phyloP scores from a whole-genome alignment of 306 rosid genomes.

The Sesbania bispinosa region DNA sequence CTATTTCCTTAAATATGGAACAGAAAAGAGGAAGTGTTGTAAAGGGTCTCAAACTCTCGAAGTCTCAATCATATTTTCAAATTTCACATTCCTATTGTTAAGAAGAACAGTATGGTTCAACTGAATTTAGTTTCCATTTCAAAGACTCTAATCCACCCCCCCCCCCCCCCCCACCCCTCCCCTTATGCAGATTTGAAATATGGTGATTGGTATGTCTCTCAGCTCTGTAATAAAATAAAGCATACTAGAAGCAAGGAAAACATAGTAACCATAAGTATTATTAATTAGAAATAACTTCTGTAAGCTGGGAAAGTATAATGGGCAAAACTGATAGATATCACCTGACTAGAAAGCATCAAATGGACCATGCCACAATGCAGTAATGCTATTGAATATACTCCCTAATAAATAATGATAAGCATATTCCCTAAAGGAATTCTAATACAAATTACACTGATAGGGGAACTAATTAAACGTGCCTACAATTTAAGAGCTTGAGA shows the following conservation, averaged over 20 bases:
- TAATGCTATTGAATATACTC: not conserved
- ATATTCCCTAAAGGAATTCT: not conserved
- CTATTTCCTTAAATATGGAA: slow-evolving; percentile 4
- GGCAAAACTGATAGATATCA: not conserved
- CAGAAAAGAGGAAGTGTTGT: not conserved
- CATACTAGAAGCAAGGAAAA: not conserved
- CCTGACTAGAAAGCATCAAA: not conserved
- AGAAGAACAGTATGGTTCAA: not conserved
- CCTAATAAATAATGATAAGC: not conserved
- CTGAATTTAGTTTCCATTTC: not conserved
- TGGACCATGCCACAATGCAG: not conserved
- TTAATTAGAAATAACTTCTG: not conserved
- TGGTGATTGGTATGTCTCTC: not conserved
- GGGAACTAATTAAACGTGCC: not conserved
- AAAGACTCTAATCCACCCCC: not conserved
- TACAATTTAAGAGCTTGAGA: not conserved
- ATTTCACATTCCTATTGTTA: not conserved
- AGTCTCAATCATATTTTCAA: not conserved
- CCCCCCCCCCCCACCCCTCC: not conserved
- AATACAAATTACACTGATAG: not conserved
- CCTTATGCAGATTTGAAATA: not conserved
- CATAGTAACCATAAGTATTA: not conserved
- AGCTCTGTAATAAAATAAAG: not conserved
- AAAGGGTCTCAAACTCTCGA: not conserved
- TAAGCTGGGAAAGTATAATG: not conserved